Evolutionary conservation across 1,284 basidiomycete genomes (phyloP).

Genomic region (Macrocystidia cucumis): DNA sequence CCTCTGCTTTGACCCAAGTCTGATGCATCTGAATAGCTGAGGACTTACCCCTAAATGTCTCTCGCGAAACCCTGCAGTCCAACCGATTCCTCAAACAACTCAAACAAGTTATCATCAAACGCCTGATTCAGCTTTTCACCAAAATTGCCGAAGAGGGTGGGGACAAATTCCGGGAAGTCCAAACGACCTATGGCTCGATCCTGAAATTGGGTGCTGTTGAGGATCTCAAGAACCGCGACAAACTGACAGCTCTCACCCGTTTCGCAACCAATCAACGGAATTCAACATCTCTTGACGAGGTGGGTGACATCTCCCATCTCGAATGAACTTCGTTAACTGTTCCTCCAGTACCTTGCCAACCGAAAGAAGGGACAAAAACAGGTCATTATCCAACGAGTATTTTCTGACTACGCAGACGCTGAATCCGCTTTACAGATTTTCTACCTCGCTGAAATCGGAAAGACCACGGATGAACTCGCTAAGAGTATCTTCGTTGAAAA

Average conservation of each 20-base stretch:
- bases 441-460: constrained; percentile 82
- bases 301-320: constrained; percentile 19
- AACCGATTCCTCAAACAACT: constrained; percentile 78
- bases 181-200: constrained; percentile 66
- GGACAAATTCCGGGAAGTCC: constrained; percentile 65
- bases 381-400: constrained; percentile 18
- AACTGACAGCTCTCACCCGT: constrained; percentile 65
- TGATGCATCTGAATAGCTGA: constrained; percentile 56
- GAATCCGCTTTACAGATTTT: constrained; percentile 47
- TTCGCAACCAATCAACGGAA: constrained; percentile 77
- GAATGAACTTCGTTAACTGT: constrained; percentile 6
- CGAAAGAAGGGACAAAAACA: constrained; percentile 87
- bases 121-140: constrained; percentile 73
- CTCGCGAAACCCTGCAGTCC: constrained; percentile 87
- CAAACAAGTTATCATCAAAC: constrained; percentile 67
- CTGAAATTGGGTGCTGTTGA: constrained; percentile 88
- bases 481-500: constrained; percentile 94
- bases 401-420: background rate
- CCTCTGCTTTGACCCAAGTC: constrained; percentile 6
- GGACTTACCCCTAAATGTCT: constrained; percentile 91
- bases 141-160: constrained; percentile 63
- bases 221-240: constrained; percentile 68
- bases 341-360: constrained; percentile 66
- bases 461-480: constrained; percentile 58
- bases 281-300: constrained; percentile 67